These are phyloP conservation scores for Calocybe gambosa DNA, from an alignment of 1,284 basidiomycete species.

Conservation along the genomic window DNA sequence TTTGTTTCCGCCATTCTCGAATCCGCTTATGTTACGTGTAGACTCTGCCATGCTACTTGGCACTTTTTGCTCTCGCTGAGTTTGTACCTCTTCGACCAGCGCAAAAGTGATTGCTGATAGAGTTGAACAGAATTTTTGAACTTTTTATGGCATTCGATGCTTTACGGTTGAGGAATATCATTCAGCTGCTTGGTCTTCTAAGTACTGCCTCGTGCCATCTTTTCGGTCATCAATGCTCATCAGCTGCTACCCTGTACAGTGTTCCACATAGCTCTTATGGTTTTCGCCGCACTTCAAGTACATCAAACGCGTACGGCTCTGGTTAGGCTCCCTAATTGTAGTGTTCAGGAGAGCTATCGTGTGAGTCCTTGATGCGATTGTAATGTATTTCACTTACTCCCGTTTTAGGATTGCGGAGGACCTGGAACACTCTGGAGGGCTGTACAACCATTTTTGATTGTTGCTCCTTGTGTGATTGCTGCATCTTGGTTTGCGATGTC, in stretches of 20 bases:
- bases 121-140: conserved; percentile 54
- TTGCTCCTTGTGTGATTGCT: conserved; percentile 47
- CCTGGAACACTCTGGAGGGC: conserved; percentile 37
- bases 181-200: conserved; percentile 70
- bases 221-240: not conserved
- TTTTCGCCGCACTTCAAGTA: conserved; percentile 70
- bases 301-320: conserved; percentile 63
- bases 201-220: conserved; percentile 32
- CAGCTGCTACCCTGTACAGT: conserved; percentile 31
- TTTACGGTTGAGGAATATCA: conserved; percentile 65
- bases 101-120: not conserved
- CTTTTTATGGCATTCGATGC: conserved; percentile 71
- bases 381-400: conserved; percentile 3
- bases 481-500: conserved; percentile 46
- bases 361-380: conserved; percentile 17
- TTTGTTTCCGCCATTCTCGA: not conserved
- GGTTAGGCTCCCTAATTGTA: conserved; percentile 27
- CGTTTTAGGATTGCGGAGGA: conserved; percentile 39
- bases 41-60: conserved; percentile 82
- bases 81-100: conserved; percentile 26
- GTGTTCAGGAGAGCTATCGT: conserved; percentile 19
- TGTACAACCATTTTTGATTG: conserved; percentile 45
- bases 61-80: conserved; percentile 77
- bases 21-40: conserved; percentile 23
- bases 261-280: conserved; percentile 67